Base-by-base conservation (phyloP, 2,329 filamentous ascomycete genomes). In the Aureobasidium subglaciale region DNA sequence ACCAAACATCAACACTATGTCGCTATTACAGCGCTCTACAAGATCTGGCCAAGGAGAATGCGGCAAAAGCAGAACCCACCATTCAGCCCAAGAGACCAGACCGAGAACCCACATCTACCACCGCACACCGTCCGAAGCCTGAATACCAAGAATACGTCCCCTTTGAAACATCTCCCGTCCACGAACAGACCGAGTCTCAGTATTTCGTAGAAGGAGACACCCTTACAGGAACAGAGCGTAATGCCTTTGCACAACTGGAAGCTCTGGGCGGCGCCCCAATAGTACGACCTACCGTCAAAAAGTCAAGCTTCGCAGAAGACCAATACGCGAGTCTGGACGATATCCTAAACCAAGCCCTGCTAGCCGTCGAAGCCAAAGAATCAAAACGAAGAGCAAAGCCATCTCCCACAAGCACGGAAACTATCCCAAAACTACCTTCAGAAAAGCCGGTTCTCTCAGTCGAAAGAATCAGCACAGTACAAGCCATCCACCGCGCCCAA, bases 401-500 rank as follows among this genome's bases (percentile, higher is more conserved):
- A n/a, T 16, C 16, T 16, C 22, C 25, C 37, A 32, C 13, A 25
- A 18, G 16, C 18, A n/a, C 3, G 3, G 20, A 55, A 24, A 25
- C 4, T n/a, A n/a, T n/a, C n/a, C n/a, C n/a, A n/a, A n/a, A n/a
- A n/a, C n/a, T n/a, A n/a, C n/a, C n/a, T n/a, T n/a, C n/a, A n/a
- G n/a, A n/a, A n/a, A n/a, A n/a, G n/a, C n/a, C n/a, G n/a, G n/a
- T n/a, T n/a, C n/a, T n/a, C n/a, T n/a, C n/a, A n/a, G n/a, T n/a
- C n/a, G 40, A 27, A 18, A 4, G 8, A 29, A 4, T 13, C 40
- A 10, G 2, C 4, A 16, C 5, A 2, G 4, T 16, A 43, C 15
- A 27, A 16, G 20, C 50, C 35, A 79, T 91, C 71, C 68, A 72
- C 10, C 66, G 63, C 2, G 83, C 83, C 16, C 62, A 72, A 57